phyloP scores from a whole-genome alignment of 2,329 filamentous ascomycete genomes.

The Scolecobasidium constrictum region DNA sequence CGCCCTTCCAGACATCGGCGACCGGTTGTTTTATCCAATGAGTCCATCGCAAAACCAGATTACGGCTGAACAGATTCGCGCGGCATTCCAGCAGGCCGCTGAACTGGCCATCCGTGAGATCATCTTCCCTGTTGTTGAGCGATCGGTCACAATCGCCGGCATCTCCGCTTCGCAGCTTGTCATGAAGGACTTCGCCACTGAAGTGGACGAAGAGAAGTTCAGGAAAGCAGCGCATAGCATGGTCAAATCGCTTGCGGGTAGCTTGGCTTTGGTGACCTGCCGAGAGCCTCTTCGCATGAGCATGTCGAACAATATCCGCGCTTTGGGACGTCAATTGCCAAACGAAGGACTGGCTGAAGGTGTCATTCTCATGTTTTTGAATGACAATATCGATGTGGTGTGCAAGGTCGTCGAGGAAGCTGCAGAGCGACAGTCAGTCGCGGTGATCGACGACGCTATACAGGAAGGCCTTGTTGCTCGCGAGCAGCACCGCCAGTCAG shows the following conservation, averaged over 20 bases:
- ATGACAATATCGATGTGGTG: slow-evolving; percentile 89
- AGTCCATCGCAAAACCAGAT: slow-evolving; percentile 68
- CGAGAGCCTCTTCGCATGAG: slow-evolving; percentile 95
- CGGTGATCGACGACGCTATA: slow-evolving; percentile 91
- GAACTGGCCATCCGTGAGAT: slow-evolving; percentile 90
- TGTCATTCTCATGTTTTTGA: slow-evolving; percentile 96
- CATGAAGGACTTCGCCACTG: slow-evolving; percentile 90
- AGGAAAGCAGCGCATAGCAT: slow-evolving; percentile 82
- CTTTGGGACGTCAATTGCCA: slow-evolving; percentile 56
- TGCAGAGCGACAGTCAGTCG: slow-evolving; percentile 82
- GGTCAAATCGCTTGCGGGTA: slow-evolving; percentile 89
- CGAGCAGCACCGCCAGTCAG: slow-evolving; percentile 60
- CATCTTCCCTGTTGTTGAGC: slow-evolving; percentile 92
- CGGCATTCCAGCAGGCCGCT: slow-evolving; percentile 76
- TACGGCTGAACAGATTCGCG: slow-evolving; percentile 52
- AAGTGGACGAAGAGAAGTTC: slow-evolving; percentile 78
- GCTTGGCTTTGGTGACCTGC: slow-evolving; percentile 90
- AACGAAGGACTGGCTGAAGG: slow-evolving; percentile 76
- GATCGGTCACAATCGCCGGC: slow-evolving; percentile 93
- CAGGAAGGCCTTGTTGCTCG: slow-evolving; percentile 69
- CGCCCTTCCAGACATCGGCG: slow-evolving; percentile 72
- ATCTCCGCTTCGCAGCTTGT: slow-evolving; percentile 95
- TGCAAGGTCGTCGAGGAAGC: slow-evolving; percentile 93
- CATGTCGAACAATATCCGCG: slow-evolving; percentile 94
- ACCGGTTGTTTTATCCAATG: slow-evolving; percentile 63